A percentile compares a stretch with the other conserved stretches of the same genome.
These are phyloP conservation scores for Ilex paraguariensis DNA, from an alignment of 305 asterid species.

Conservation along the genomic window DNA sequence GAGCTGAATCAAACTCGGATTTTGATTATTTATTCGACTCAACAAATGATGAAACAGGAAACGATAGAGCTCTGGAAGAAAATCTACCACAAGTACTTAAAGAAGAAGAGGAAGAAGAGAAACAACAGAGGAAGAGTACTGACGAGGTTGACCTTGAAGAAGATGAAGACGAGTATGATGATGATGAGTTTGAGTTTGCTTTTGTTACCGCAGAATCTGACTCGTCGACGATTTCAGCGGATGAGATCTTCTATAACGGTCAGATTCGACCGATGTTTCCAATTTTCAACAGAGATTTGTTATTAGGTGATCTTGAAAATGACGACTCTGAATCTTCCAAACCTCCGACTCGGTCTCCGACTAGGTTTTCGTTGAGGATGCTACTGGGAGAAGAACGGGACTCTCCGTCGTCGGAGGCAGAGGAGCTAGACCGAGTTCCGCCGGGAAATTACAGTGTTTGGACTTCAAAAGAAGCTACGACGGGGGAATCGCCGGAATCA, in stretches of 20 bases:
- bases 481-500: slow-evolving; percentile 16
- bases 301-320: slow-evolving; percentile 1
- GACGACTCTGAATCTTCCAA: background rate
- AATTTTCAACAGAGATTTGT: slow-evolving; percentile 3
- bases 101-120: background rate
- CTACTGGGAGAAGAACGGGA: slow-evolving; percentile 13
- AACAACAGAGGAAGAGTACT: too few relatives aligned
- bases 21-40: background rate
- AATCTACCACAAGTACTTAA: too few relatives aligned
- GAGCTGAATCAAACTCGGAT: background rate
- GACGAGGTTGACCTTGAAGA: background rate
- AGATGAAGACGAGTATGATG: slow-evolving; percentile 3
- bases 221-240: slow-evolving; percentile 16
- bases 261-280: slow-evolving; percentile 14
- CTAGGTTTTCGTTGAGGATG: slow-evolving; percentile 12
- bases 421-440: slow-evolving; percentile 52
- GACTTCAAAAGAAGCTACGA: slow-evolving; percentile 37
- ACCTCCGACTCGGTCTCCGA: background rate
- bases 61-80: background rate
- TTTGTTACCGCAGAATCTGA: background rate
- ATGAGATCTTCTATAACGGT: slow-evolving; percentile 20
- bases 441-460: slow-evolving; percentile 67
- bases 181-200: slow-evolving; percentile 14
- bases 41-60: background rate
- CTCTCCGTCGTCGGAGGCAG: slow-evolving; percentile 16